These are phyloP conservation scores for Syncephalastrum sp. DNA, from an alignment of 371 early-diverging fungal genomes.

Conservation along the genomic window DNA sequence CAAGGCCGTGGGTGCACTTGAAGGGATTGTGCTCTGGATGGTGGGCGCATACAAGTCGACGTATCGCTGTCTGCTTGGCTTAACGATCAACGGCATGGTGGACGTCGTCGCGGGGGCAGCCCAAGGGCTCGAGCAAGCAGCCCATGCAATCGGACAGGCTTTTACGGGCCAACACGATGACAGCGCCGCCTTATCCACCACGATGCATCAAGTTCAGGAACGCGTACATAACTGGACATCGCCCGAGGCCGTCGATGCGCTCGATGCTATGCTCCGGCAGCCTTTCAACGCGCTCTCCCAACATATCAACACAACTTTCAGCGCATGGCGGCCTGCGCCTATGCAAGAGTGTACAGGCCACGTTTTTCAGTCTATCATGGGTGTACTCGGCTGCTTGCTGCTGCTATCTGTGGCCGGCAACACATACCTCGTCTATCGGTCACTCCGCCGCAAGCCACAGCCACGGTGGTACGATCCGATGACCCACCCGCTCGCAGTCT, in stretches of 20 bases:
- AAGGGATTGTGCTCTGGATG: slow-evolving; percentile 26
- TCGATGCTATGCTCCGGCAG: slow-evolving; percentile 13
- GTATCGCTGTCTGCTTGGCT: slow-evolving; percentile 34
- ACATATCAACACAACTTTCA: slow-evolving; percentile 18
- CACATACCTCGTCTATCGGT: no score
- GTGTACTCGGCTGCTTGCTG: no score
- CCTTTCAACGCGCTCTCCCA: slow-evolving; percentile 27
- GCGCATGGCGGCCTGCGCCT: no score
- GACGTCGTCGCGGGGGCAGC: slow-evolving; percentile 24
- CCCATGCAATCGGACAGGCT: not conserved
- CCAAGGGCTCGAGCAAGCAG: slow-evolving; percentile 18
- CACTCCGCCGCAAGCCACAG: no score
- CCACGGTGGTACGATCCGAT: no score
- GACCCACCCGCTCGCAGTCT: slow-evolving; percentile 23
- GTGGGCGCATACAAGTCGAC: slow-evolving; percentile 35
- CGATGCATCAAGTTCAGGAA: slow-evolving; percentile 17
- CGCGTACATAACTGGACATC: slow-evolving; percentile 30
- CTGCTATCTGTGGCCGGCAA: no score
- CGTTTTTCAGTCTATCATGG: no score
- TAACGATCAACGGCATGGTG: slow-evolving; percentile 28
- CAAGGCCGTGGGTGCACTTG: slow-evolving; percentile 9
- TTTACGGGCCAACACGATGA: not conserved
- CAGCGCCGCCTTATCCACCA: not conserved
- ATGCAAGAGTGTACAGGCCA: no score
- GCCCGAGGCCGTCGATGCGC: slow-evolving; percentile 9